Conservation (phyloP, 2,329 filamentous ascomycete genomes). For the Apiospora malaysiana region DNA sequence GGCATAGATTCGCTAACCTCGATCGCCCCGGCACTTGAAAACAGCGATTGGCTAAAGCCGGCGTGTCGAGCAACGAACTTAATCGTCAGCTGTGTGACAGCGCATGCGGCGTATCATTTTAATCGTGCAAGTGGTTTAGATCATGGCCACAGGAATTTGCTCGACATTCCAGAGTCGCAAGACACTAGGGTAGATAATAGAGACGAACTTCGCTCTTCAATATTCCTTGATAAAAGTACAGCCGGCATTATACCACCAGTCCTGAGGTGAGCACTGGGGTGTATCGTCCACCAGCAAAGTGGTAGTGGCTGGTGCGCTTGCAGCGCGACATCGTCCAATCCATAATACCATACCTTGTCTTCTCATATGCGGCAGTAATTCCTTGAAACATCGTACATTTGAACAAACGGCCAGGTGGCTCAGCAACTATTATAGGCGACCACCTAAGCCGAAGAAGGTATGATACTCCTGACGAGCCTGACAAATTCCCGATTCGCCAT, state of each 20-base stretch:
- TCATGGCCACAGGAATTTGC: background rate
- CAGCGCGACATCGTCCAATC: background rate
- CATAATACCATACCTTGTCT: background rate
- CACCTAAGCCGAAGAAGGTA: background rate
- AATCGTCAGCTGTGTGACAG: background rate
- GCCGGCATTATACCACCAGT: background rate
- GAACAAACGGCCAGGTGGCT: background rate
- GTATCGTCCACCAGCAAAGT: background rate
- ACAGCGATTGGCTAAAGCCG: background rate
- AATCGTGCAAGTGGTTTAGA: background rate
- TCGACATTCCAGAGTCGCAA: too few relatives aligned
- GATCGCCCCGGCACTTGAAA: background rate
- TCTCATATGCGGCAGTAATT: background rate
- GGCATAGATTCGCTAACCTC: background rate
- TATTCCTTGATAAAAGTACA: background rate
- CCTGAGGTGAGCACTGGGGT: too few relatives aligned
- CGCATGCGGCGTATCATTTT: background rate
- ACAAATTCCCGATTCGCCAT: slow-evolving; percentile 40
- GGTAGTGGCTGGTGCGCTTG: background rate
- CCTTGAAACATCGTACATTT: background rate
- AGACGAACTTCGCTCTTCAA: background rate
- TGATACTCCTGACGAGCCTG: slow-evolving; percentile 33
- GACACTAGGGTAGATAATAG: background rate
- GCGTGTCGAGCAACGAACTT: background rate
- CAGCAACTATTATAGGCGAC: background rate